Evolutionary conservation across 306 rosid genomes (phyloP).

Genomic region (Glycine soja): DNA sequence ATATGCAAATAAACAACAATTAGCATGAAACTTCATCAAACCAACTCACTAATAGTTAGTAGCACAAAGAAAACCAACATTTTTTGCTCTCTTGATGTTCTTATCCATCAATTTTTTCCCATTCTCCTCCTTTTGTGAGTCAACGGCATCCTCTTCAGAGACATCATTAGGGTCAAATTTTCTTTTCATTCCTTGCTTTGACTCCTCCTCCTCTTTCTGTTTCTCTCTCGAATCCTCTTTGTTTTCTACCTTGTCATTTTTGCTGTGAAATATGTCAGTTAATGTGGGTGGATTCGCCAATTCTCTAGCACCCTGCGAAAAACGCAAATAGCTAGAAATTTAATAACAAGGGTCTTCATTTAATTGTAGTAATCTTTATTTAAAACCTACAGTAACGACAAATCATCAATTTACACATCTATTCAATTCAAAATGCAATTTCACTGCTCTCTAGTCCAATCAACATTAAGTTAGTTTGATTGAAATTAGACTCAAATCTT

Average conservation of each 20-base stretch:
- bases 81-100: conserved; percentile 82
- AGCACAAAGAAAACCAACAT: conserved; percentile 53
- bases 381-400: not conserved
- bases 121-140: conserved; percentile 50
- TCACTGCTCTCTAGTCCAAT: too few species aligned
- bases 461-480: too few species aligned
- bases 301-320: conserved; percentile 75
- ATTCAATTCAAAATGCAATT: too few species aligned
- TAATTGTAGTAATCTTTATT: not conserved
- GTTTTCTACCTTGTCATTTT: conserved; percentile 49
- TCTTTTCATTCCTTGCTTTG: conserved; percentile 71
- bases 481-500: too few species aligned
- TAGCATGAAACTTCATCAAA: conserved; percentile 19
- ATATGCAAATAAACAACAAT: conserved; percentile 4
- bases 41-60: not conserved
- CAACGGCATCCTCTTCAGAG: conserved; percentile 59
- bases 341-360: not conserved
- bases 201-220: conserved; percentile 46
- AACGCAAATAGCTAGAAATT: not conserved
- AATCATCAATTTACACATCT: not conserved
- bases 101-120: conserved; percentile 52
- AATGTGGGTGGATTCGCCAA: conserved; percentile 83
- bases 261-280: conserved; percentile 74
- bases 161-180: conserved; percentile 63
- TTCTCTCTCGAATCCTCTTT: conserved; percentile 51